A percentile compares a stretch with the other conserved stretches of the same genome.
Evolutionary conservation across 164 flowering plant genomes (phyloP).

Genomic region (Platanus orientalis): DNA sequence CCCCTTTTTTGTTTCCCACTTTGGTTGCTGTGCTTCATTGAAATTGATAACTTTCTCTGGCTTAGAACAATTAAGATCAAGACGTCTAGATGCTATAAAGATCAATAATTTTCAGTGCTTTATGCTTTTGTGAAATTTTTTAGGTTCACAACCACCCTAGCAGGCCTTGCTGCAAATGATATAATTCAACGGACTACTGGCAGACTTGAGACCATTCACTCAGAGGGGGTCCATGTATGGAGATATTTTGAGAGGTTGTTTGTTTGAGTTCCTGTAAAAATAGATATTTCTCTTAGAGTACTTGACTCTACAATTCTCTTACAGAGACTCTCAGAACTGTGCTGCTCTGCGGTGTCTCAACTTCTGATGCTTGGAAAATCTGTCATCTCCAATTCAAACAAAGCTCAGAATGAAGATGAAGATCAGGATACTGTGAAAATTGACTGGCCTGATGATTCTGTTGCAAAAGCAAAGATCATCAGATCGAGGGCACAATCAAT

Average conservation of each 20-base stretch:
- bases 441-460: conserved; percentile 91
- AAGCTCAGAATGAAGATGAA: conserved; percentile 44
- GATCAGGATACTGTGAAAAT: conserved; percentile 42
- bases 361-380: conserved; percentile 82
- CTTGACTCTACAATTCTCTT: conserved; percentile 6
- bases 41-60: too few relatives aligned
- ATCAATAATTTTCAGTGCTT: not conserved
- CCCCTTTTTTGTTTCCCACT: too few relatives aligned
- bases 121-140: conserved; percentile 4
- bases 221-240: conserved; percentile 94
- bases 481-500: conserved; percentile 71
- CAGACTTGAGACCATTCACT: conserved; percentile 82
- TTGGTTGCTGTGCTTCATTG: too few relatives aligned
- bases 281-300: not conserved
- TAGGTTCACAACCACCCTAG: conserved; percentile 75
- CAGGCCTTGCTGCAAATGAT: conserved; percentile 68
- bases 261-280: not conserved
- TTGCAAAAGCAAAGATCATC: conserved; percentile 77
- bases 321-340: conserved; percentile 94
- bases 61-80: too few relatives aligned
- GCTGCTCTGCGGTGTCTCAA: conserved; percentile 80
- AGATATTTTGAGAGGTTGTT: not conserved
- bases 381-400: conserved; percentile 58
- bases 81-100: not conserved
- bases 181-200: conserved; percentile 75